Percentiles rank a stretch among this genome's conserved stretches.
Conservation (phyloP, 2,329 filamentous ascomycete species). For the Fusarium coicis region DNA sequence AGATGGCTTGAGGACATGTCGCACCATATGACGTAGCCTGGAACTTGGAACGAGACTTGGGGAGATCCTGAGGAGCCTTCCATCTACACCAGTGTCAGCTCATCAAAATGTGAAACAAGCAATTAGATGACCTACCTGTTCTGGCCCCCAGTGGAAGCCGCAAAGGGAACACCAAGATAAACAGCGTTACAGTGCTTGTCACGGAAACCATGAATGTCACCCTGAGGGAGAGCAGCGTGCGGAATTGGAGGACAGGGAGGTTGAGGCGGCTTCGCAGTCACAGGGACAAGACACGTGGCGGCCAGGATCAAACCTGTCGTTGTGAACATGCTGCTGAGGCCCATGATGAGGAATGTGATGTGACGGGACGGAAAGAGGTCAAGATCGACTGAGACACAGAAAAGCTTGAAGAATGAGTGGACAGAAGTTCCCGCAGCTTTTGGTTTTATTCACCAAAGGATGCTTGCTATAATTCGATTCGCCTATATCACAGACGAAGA, state of each 20-base stretch:
- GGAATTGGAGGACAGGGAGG: conserved; percentile 11
- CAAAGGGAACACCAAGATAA: conserved; percentile 54
- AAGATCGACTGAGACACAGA: conserved; percentile 24
- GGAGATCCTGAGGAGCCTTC: conserved; percentile 36
- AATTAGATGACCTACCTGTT: conserved; percentile 43
- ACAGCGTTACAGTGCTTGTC: conserved; percentile 50
- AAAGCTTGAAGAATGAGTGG: not conserved
- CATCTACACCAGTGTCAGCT: conserved; percentile 29
- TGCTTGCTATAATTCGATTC: not conserved
- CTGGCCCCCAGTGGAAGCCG: conserved; percentile 52
- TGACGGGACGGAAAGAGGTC: conserved; percentile 11
- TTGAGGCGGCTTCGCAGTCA: not conserved
- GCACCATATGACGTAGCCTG: conserved; percentile 33
- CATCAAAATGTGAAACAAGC: not conserved
- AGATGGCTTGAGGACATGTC: conserved; percentile 41
- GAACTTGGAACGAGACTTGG: conserved; percentile 19
- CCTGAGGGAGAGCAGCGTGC: conserved; percentile 41
- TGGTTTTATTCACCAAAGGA: not conserved
- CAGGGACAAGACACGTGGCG: conserved; percentile 18
- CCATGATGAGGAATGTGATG: conserved; percentile 26
- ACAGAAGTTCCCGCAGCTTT: not conserved
- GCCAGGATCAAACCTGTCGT: conserved; percentile 30
- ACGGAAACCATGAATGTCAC: conserved; percentile 49
- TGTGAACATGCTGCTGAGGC: conserved; percentile 20
- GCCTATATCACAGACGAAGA: conserved; percentile 5